A percentile compares a stretch with the other conserved stretches of the same genome.
Conservation (phyloP, 2,329 filamentous ascomycete genomes). For the Chaetomiaceae sp. region DNA sequence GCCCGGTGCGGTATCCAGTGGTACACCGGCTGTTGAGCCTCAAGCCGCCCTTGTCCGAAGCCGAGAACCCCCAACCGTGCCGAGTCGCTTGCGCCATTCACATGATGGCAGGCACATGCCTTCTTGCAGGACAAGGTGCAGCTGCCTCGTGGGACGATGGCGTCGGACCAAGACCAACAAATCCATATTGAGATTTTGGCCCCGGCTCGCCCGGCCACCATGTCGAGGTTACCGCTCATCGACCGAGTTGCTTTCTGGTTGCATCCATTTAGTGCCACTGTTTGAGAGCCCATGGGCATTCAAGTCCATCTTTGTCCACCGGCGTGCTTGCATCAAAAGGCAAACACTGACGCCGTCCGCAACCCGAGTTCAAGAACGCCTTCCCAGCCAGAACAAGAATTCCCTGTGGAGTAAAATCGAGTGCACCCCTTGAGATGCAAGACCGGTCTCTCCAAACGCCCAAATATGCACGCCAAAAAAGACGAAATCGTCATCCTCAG, state of each 20-base stretch:
- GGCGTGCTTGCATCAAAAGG: conserved; percentile 5
- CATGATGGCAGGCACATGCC: conserved; percentile 2
- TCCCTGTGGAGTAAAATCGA: neutral
- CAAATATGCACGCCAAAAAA: conserved; percentile 8
- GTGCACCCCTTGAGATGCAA: no score
- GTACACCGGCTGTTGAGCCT: no score
- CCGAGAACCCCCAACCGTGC: neutral
- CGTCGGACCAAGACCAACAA: no score
- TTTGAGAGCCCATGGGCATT: no score
- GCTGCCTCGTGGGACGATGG: neutral
- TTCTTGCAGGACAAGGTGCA: neutral
- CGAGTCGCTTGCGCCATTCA: conserved; percentile 4
- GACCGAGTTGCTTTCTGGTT: neutral
- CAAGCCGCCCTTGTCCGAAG: no score
- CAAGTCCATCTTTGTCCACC: no score
- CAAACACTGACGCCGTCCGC: conserved; percentile 15
- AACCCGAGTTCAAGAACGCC: neutral
- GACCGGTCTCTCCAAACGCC: no score
- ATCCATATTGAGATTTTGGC: conserved; percentile 7
- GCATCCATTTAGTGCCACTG: no score
- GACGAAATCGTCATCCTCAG: neutral
- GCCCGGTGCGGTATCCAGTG: neutral
- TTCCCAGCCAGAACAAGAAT: conserved; percentile 1
- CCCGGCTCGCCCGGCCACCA: neutral
- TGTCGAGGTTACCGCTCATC: neutral